These are phyloP conservation scores for Rehmannia glutinosa DNA, from an alignment of 257 asterid genomes.

Conservation along the genomic window DNA sequence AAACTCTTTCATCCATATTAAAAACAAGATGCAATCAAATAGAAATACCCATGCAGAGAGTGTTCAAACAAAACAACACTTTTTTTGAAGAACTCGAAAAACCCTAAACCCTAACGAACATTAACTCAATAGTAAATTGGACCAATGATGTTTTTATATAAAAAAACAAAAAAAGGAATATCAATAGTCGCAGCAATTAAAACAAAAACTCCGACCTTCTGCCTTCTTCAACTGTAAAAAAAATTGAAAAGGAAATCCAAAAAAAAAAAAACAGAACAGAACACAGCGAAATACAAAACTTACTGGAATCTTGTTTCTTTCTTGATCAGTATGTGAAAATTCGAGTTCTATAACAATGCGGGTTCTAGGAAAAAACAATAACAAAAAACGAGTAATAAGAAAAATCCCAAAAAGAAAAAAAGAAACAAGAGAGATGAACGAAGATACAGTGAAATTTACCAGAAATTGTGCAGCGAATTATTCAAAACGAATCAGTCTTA, in stretches of 20 bases:
- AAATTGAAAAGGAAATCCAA: background rate
- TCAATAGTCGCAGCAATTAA: background rate
- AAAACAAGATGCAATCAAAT: background rate
- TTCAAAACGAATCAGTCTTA: constrained; percentile 5
- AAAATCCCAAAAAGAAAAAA: too few species aligned
- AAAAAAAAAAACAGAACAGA: background rate
- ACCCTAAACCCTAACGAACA: constrained; percentile 12
- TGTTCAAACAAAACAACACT: too few species aligned
- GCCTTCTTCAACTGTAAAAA: background rate
- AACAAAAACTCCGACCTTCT: background rate
- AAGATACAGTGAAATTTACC: constrained; percentile 7
- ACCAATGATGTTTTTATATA: background rate
- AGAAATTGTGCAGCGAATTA: background rate
- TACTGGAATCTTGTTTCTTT: background rate
- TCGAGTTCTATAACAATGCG: constrained; percentile 1
- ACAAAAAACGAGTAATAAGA: too few species aligned
- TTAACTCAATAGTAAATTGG: background rate
- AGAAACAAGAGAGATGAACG: too few species aligned
- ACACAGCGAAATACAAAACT: background rate
- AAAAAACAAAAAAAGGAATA: background rate
- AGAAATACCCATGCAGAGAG: background rate
- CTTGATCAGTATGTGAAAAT: background rate
- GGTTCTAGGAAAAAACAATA: background rate
- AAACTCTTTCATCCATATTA: background rate
- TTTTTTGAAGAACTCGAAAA: constrained; percentile 11